Evolutionary conservation across 139 green algal genomes (phyloP).

Genomic region (Coelastrella sp.): DNA sequence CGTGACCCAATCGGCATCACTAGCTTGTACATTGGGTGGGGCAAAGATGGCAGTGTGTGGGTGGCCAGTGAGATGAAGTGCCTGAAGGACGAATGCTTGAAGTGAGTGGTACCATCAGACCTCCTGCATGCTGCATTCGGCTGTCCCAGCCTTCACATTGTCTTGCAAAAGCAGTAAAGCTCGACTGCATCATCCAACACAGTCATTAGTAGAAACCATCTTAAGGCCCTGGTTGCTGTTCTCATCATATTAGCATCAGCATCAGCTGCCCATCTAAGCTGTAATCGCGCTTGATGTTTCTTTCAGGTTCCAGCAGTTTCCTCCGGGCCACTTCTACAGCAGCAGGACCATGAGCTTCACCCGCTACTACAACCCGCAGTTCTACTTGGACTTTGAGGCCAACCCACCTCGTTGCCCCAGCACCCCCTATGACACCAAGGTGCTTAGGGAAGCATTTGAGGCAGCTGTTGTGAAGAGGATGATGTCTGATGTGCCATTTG

Average conservation of each 20-base stretch:
- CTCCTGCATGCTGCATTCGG: too few relatives aligned
- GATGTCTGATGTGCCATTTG: slow-evolving; percentile 96
- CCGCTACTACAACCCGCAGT: slow-evolving; percentile 87
- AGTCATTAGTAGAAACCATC: too few relatives aligned
- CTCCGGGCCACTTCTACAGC: slow-evolving; percentile 83
- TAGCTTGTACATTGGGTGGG: slow-evolving; percentile 94
- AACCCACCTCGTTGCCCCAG: slow-evolving; percentile 32
- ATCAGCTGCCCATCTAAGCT: too few relatives aligned
- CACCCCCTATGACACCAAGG: slow-evolving; percentile 38
- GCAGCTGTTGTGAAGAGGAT: slow-evolving; percentile 92
- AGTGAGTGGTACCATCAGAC: neutral
- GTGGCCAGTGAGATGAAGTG: slow-evolving; percentile 98
- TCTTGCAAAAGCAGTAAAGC: too few relatives aligned
- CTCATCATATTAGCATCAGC: too few relatives aligned
- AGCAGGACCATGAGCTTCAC: slow-evolving; percentile 81
- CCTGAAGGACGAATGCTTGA: slow-evolving; percentile 70
- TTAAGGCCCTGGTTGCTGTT: too few relatives aligned
- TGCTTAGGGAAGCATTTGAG: slow-evolving; percentile 78
- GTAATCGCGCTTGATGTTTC: too few relatives aligned
- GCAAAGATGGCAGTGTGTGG: slow-evolving; percentile 88
- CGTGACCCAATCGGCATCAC: slow-evolving; percentile 95
- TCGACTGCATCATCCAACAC: too few relatives aligned
- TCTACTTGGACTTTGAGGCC: slow-evolving; percentile 70
- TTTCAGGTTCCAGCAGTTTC: slow-evolving; percentile 71
- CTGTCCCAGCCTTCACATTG: too few relatives aligned